Percentiles rank a stretch among this genome's conserved stretches.
Conservation (phyloP, 2,329 filamentous ascomycete genomes). For the Elsinoe necatrix region DNA sequence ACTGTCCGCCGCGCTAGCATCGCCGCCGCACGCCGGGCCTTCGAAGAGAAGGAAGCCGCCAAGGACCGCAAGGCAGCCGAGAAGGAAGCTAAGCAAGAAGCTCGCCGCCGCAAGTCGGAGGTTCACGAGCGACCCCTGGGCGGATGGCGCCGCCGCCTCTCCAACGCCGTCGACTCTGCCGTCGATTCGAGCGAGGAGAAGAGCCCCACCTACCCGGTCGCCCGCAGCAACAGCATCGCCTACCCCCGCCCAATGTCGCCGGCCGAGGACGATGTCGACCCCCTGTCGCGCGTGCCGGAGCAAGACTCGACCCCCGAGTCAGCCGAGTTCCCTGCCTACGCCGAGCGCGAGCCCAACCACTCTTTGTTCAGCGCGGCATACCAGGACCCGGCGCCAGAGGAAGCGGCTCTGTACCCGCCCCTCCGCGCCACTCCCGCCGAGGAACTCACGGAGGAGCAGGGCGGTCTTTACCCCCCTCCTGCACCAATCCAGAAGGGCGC, state of each 20-base stretch:
- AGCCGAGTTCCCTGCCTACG: slow-evolving; percentile 12
- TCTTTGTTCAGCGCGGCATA: slow-evolving; percentile 7
- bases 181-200: slow-evolving; percentile 8
- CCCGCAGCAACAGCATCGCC: slow-evolving; percentile 8
- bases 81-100: slow-evolving; percentile 8
- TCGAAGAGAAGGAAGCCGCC: slow-evolving; percentile 15
- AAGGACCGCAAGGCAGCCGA: slow-evolving; percentile 12
- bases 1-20: slow-evolving; percentile 11
- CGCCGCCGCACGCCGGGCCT: slow-evolving; percentile 9
- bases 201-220: slow-evolving; percentile 2
- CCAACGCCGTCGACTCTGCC: slow-evolving; percentile 15
- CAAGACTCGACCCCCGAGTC: slow-evolving; percentile 10
- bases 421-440: neutral
- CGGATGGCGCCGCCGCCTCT: neutral
- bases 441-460: neutral
- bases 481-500: slow-evolving; percentile 1
- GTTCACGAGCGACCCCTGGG: slow-evolving; percentile 2
- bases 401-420: slow-evolving; percentile 2
- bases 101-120: slow-evolving; percentile 10
- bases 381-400: neutral
- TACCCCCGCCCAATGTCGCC: neutral
- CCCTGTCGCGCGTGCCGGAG: slow-evolving; percentile 7
- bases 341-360: slow-evolving; percentile 6
- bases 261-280: slow-evolving; percentile 9
- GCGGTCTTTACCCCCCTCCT: slow-evolving; percentile 5